These are phyloP conservation scores for Aspergillus homomorphus DNA, from an alignment of 495 filamentous ascomycete species.

Conservation along the genomic window DNA sequence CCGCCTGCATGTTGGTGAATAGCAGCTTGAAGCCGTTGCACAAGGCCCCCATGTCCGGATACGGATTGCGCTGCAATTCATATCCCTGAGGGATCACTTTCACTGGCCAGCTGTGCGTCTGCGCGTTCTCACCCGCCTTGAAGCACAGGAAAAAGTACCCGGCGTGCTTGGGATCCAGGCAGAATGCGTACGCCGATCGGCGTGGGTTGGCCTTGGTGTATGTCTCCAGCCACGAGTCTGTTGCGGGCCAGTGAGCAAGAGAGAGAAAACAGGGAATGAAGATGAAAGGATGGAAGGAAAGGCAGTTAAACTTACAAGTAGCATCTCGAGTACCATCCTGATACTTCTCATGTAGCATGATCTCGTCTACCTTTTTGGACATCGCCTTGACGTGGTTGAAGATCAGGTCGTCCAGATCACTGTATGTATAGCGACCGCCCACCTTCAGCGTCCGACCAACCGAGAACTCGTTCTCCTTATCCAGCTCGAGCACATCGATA, in stretches of 20 bases:
- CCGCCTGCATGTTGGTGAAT: conserved; percentile 53
- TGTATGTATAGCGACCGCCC: conserved; percentile 82
- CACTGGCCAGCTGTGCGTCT: conserved; percentile 76
- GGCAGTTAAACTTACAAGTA: conserved; percentile 63
- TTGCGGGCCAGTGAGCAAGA: conserved; percentile 28
- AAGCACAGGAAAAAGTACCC: conserved; percentile 96
- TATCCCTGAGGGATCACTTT: conserved; percentile 87
- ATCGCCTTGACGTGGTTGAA: conserved; percentile 96
- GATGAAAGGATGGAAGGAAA: conserved; percentile 8
- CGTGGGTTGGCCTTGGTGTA: conserved; percentile 96
- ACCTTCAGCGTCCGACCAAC: conserved; percentile 81
- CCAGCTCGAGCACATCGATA: conserved; percentile 92
- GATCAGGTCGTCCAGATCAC: conserved; percentile 94
- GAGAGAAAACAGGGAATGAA: conserved; percentile 1
- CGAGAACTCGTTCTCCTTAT: conserved; percentile 94
- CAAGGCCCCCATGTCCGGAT: conserved; percentile 89
- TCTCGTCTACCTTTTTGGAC: conserved; percentile 96
- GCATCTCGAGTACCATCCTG: conserved; percentile 74
- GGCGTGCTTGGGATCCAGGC: conserved; percentile 83
- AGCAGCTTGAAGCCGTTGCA: conserved; percentile 83
- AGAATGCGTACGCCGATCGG: conserved; percentile 90
- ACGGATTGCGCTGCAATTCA: conserved; percentile 79
- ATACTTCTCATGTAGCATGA: conserved; percentile 89
- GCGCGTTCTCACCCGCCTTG: conserved; percentile 76
- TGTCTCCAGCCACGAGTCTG: conserved; percentile 91